Base-by-base conservation (phyloP, 2,329 filamentous ascomycete genomes). In the Cercospora sesami region DNA sequence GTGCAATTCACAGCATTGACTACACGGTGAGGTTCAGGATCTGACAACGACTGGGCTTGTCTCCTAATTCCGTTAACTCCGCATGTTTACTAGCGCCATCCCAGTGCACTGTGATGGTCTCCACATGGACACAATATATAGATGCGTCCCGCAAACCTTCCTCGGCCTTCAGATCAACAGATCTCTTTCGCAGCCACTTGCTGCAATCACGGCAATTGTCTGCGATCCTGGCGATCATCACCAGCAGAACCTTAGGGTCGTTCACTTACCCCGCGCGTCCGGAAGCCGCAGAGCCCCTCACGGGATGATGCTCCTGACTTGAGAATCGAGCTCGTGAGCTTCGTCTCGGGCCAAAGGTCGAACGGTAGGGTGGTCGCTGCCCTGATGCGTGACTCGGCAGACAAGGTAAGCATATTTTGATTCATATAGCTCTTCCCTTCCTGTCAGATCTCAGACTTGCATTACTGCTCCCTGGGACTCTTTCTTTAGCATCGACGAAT, bases 241-340 rank as follows among this genome's bases (percentile, higher is more conserved):
- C n/a, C n/a, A 21, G 2, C 55, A 33, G 31, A 59, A 30, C 8
- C 55, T 33, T 36, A 12, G 28, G 10, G 28, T 36, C 18, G 9
- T 12, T 36, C 16, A 14, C 16, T 36, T 59, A 59, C 55, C 55
- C 55, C 55, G 55, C 55, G 30, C 48, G 48, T 53, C 55, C 55
- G 30, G 55, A 31, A 59, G 28, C 31, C 55, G 31, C 55, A 31
- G 36, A 55, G 30, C 63, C 63, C 55, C 64, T 63, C 59, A 53
- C 51, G 36, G 58, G 57, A 65, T 61, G 60, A 58, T 59, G 66
- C 62, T 63, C 28, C 66, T 68, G 36, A 64, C 59, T 65, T 65
- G 45, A 62, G 48, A 53, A 48, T 21, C 39, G 28, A 64, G 42
- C 62, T 64, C 59, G 31, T 59, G 62, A 65, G 66, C 65, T 67